These are phyloP conservation scores for Russula griseocarnosa DNA, from an alignment of 768 basidiomycete species.

Conservation along the genomic window DNA sequence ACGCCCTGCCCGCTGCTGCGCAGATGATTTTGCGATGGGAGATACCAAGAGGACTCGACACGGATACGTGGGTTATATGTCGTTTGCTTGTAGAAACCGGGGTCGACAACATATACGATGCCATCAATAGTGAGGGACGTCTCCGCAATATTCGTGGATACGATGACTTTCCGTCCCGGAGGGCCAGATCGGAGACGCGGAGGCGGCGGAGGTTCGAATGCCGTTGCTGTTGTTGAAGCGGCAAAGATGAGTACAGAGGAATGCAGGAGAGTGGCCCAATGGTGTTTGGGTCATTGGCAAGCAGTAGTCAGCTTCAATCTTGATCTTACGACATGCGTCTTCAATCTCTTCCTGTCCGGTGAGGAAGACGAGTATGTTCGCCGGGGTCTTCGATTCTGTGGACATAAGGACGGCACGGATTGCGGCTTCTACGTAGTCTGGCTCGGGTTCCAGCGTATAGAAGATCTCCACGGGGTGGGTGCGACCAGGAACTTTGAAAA, in stretches of 20 bases:
- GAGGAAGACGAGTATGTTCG: slow-evolving; percentile 91
- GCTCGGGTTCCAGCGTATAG: slow-evolving; percentile 87
- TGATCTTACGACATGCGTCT: slow-evolving; percentile 91
- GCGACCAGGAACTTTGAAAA: slow-evolving; percentile 88
- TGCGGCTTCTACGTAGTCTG: slow-evolving; percentile 95
- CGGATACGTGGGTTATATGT: slow-evolving; percentile 97
- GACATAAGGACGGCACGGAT: slow-evolving; percentile 93
- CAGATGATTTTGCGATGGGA: slow-evolving; percentile 94
- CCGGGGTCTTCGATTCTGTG: slow-evolving; percentile 93
- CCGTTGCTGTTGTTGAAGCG: slow-evolving; percentile 94
- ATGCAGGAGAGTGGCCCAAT: slow-evolving; percentile 88
- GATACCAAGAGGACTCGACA: slow-evolving; percentile 91
- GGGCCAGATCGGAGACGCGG: slow-evolving; percentile 60
- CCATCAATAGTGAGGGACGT: slow-evolving; percentile 97
- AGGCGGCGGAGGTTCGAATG: slow-evolving; percentile 84
- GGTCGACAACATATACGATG: slow-evolving; percentile 97
- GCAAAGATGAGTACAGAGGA: slow-evolving; percentile 92
- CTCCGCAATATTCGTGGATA: slow-evolving; percentile 97
- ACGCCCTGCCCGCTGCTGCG: slow-evolving; percentile 93
- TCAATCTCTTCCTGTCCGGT: slow-evolving; percentile 99
- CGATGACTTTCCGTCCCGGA: slow-evolving; percentile 87
- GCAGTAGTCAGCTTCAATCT: slow-evolving; percentile 83
- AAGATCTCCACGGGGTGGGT: slow-evolving; percentile 96
- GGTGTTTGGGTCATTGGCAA: slow-evolving; percentile 61
- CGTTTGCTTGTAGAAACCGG: slow-evolving; percentile 96